Evolutionary conservation across 176 grass and related monocot genomes (phyloP).

Genomic region (Musa beccarii): DNA sequence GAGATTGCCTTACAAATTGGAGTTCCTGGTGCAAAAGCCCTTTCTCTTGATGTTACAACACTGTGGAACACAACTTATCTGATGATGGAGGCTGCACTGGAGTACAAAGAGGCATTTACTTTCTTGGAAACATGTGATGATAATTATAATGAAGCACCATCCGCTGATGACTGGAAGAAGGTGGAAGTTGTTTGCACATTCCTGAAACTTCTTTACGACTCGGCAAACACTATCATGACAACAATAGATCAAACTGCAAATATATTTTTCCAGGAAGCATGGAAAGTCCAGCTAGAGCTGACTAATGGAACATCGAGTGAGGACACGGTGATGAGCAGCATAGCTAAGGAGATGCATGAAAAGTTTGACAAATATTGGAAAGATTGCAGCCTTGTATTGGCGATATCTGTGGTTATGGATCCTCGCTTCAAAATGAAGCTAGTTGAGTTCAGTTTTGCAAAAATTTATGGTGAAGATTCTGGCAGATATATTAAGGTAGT

Average conservation of each 20-base stretch:
- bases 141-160: slow-evolving; percentile 15
- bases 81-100: slow-evolving; percentile 6
- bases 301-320: not conserved
- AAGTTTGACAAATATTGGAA: slow-evolving; percentile 18
- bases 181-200: slow-evolving; percentile 1
- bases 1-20: slow-evolving; percentile 7
- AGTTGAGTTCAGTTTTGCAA: slow-evolving; percentile 14
- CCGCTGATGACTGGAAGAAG: slow-evolving; percentile 19
- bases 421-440: slow-evolving; percentile 16
- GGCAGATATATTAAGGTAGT: slow-evolving; percentile 4
- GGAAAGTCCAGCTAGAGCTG: slow-evolving; percentile 11
- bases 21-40: not conserved
- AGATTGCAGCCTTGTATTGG: slow-evolving; percentile 8
- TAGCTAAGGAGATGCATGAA: slow-evolving; percentile 15
- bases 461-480: slow-evolving; percentile 12
- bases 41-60: slow-evolving; percentile 4
- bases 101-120: slow-evolving; percentile 12
- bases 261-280: slow-evolving; percentile 17
- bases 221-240: slow-evolving; percentile 5
- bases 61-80: slow-evolving; percentile 18
- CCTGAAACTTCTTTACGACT: slow-evolving; percentile 9
- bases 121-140: slow-evolving; percentile 13
- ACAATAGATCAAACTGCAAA: slow-evolving; percentile 10
- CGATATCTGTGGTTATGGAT: slow-evolving; percentile 10
- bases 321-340: not conserved